phyloP scores from a whole-genome alignment of 208 protist species.

The Wallacemonas sp. region DNA sequence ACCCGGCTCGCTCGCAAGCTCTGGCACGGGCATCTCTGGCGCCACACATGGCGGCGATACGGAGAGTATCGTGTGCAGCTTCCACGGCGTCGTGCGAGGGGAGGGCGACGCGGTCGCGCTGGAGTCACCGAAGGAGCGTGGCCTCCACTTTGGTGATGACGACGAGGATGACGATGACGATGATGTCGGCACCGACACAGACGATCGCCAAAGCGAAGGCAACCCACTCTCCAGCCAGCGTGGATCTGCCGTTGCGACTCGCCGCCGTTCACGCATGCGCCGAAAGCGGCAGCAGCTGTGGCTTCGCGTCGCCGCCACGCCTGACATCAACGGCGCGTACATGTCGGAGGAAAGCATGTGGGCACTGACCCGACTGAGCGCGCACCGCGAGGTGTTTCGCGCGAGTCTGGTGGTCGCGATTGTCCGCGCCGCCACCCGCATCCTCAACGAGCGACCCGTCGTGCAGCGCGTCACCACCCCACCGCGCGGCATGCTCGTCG shows the following conservation, averaged over 20 bases:
- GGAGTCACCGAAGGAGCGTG: background rate
- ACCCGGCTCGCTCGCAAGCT: background rate
- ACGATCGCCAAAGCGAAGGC: background rate
- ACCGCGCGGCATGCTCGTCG: conserved; percentile 48
- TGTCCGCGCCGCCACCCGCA: conserved; percentile 44
- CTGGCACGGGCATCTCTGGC: background rate
- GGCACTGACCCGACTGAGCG: conserved; percentile 32
- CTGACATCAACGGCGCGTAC: conserved; percentile 32
- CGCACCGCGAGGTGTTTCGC: conserved; percentile 38
- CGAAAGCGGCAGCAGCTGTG: conserved; percentile 6
- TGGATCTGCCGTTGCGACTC: background rate
- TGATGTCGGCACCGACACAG: background rate
- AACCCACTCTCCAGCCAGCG: background rate
- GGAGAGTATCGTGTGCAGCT: background rate
- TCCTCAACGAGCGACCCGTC: conserved; percentile 40
- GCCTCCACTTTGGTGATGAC: background rate
- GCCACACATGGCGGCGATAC: background rate
- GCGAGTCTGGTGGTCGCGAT: conserved; percentile 41
- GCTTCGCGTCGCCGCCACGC: conserved; percentile 5
- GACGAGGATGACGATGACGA: conserved; percentile 8
- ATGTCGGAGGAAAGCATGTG: conserved; percentile 43
- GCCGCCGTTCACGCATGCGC: background rate
- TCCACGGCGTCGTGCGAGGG: background rate
- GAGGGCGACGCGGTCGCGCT: background rate
- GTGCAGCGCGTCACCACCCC: conserved; percentile 64